Percentiles rank a stretch among this genome's conserved stretches.
phyloP scores from a whole-genome alignment of 2,329 filamentous ascomycete genomes.

The Cytospora schulzeri region DNA sequence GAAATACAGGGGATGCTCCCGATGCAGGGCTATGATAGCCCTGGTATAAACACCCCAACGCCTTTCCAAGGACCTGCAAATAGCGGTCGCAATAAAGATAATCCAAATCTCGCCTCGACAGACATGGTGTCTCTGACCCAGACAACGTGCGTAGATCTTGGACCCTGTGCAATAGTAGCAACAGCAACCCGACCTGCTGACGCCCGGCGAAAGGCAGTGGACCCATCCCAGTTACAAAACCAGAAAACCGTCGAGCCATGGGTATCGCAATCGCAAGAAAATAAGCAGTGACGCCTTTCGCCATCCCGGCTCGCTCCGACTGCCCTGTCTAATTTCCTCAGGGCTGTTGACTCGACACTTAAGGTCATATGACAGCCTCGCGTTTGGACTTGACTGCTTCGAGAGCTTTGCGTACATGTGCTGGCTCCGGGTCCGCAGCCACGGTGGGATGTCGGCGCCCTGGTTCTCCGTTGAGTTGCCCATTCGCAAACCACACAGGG shows the following conservation, averaged over 20 bases:
- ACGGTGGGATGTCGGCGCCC: slow-evolving; percentile 18
- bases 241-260: slow-evolving; percentile 16
- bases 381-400: slow-evolving; percentile 22
- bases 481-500: slow-evolving; percentile 23
- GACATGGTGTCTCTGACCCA: neutral
- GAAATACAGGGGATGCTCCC: slow-evolving; percentile 8
- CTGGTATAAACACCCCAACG: slow-evolving; percentile 16
- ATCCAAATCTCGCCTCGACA: slow-evolving; percentile 1
- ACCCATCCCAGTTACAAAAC: slow-evolving; percentile 10
- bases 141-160: neutral
- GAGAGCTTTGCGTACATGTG: slow-evolving; percentile 15
- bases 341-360: neutral
- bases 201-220: neutral
- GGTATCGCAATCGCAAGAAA: slow-evolving; percentile 26
- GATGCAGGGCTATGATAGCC: neutral
- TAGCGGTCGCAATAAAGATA: slow-evolving; percentile 11
- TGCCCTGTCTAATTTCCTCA: neutral
- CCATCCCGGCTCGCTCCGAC: neutral
- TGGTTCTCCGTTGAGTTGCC: slow-evolving; percentile 25
- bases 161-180: neutral
- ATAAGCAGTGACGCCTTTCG: slow-evolving; percentile 16
- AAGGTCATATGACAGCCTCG: slow-evolving; percentile 19
- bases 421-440: slow-evolving; percentile 14
- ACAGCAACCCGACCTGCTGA: slow-evolving; percentile 4
- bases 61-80: neutral